Evolutionary conservation across 345 rosid species (phyloP).

Genomic region (Clarkia xantiana): DNA sequence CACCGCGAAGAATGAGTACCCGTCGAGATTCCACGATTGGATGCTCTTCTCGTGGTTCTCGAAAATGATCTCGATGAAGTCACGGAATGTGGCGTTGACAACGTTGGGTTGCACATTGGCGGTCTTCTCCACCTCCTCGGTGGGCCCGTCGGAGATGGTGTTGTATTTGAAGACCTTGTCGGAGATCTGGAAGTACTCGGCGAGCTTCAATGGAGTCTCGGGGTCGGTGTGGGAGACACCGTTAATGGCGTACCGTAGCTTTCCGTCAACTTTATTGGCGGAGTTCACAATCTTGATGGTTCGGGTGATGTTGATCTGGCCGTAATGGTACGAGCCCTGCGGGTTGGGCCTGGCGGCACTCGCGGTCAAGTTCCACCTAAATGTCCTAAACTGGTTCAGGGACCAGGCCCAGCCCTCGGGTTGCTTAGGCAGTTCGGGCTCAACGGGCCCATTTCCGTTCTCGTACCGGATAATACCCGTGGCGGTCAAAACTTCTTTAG

Average conservation of each 20-base stretch:
- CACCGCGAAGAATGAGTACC: too few species aligned
- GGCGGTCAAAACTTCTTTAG: slow-evolving; percentile 18
- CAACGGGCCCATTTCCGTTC: slow-evolving; percentile 22
- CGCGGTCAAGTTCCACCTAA: slow-evolving; percentile 66
- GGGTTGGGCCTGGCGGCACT: too few species aligned
- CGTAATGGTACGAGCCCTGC: slow-evolving; percentile 71
- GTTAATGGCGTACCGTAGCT: slow-evolving; percentile 49
- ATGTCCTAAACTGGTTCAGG: slow-evolving; percentile 53
- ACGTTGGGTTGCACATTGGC: slow-evolving; percentile 32
- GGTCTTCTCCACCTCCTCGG: slow-evolving; percentile 8
- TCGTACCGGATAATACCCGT: slow-evolving; percentile 36
- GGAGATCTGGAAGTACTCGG: slow-evolving; percentile 35
- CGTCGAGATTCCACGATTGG: too few species aligned
- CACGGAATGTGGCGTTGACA: slow-evolving; percentile 45
- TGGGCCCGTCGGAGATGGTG: slow-evolving; percentile 29
- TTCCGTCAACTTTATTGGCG: slow-evolving; percentile 22
- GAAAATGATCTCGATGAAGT: slow-evolving; percentile 58
- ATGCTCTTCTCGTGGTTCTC: too few species aligned
- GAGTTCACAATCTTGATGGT: slow-evolving; percentile 50
- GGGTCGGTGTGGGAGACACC: slow-evolving; percentile 47
- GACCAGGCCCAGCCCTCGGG: slow-evolving; percentile 76
- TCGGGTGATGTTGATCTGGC: slow-evolving; percentile 50
- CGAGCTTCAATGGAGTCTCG: slow-evolving; percentile 47
- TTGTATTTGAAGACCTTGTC: slow-evolving; percentile 48
- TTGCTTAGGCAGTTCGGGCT: slow-evolving; percentile 24